These are phyloP conservation scores for Cyathus striatus DNA, from an alignment of 768 basidiomycete genomes.

Conservation along the genomic window DNA sequence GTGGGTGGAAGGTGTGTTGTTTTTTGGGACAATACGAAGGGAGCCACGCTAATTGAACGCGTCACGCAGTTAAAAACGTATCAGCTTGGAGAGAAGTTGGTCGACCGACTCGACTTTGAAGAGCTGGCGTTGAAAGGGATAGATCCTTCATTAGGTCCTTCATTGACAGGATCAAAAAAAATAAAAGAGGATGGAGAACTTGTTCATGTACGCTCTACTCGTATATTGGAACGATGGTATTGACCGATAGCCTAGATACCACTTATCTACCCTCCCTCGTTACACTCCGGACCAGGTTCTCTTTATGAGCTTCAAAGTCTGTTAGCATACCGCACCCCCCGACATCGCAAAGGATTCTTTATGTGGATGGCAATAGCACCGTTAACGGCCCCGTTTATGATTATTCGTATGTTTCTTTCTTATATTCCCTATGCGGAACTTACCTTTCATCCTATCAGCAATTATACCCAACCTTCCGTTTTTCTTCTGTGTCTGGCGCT, in stretches of 20 bases:
- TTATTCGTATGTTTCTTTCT: slow-evolving; percentile 56
- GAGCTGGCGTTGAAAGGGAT: slow-evolving; percentile 71
- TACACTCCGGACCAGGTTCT: slow-evolving; percentile 25
- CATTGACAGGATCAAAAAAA: slow-evolving; percentile 22
- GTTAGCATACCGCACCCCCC: slow-evolving; percentile 50
- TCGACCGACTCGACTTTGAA: slow-evolving; percentile 76
- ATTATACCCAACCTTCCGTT: slow-evolving; percentile 81
- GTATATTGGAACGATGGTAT: background rate
- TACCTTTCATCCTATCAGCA: slow-evolving; percentile 32
- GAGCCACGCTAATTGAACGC: slow-evolving; percentile 1
- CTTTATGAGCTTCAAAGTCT: slow-evolving; percentile 46
- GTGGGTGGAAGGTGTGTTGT: slow-evolving; percentile 66
- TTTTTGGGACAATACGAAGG: background rate
- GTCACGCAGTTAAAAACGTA: slow-evolving; percentile 50
- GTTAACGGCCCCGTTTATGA: slow-evolving; percentile 68
- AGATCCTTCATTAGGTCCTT: slow-evolving; percentile 66
- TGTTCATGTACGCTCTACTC: background rate
- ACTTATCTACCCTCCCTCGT: slow-evolving; percentile 53
- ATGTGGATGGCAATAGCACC: slow-evolving; percentile 65
- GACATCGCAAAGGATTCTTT: slow-evolving; percentile 61
- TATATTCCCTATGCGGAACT: background rate
- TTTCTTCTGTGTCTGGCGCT: slow-evolving; percentile 82
- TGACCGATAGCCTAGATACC: slow-evolving; percentile 44
- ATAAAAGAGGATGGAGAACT: slow-evolving; percentile 11
- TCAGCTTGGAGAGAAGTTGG: slow-evolving; percentile 58